These are phyloP conservation scores for Sporothrix protearum DNA, from an alignment of 2,329 filamentous ascomycete species.

Conservation along the genomic window DNA sequence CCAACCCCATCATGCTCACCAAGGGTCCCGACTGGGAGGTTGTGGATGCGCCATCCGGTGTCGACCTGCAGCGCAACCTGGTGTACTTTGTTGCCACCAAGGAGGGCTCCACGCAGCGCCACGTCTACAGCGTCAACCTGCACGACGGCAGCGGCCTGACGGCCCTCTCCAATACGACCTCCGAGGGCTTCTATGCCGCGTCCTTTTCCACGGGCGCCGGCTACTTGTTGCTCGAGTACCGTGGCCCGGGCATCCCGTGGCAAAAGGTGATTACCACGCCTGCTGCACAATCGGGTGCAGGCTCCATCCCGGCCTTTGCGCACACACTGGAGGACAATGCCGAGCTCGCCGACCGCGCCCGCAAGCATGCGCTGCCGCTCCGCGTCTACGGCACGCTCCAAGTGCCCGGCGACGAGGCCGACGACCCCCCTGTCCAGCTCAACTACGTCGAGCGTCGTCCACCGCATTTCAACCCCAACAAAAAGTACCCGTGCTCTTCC, in stretches of 20 bases:
- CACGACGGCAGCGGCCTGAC: conserved; percentile 72
- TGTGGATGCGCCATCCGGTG: conserved; percentile 73
- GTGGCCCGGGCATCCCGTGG: conserved; percentile 81
- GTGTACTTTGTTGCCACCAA: conserved; percentile 91
- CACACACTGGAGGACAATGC: conserved; percentile 76
- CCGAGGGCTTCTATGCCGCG: conserved; percentile 73
- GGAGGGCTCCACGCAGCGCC: conserved; percentile 81
- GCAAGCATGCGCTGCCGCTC: conserved; percentile 75
- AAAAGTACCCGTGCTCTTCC: conserved; percentile 94
- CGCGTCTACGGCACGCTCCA: conserved; percentile 78
- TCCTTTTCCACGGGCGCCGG: conserved; percentile 81
- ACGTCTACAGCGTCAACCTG: conserved; percentile 85
- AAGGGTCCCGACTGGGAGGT: conserved; percentile 84
- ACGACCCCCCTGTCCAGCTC: conserved; percentile 48
- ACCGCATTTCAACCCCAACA: conserved; percentile 77
- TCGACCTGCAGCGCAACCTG: conserved; percentile 79
- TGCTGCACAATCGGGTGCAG: conserved; percentile 44
- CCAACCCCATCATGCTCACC: conserved; percentile 80
- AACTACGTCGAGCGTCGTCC: conserved; percentile 80
- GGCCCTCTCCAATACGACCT: conserved; percentile 68
- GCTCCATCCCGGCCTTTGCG: conserved; percentile 52
- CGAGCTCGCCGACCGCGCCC: conserved; percentile 63
- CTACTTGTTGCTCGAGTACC: conserved; percentile 79
- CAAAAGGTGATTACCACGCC: conserved; percentile 87
- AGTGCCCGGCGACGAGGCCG: conserved; percentile 58